Evolutionary conservation across 2,329 filamentous ascomycete species (phyloP), one percentile per base, ranked within the genome.

Genomic region (Trichophyton schoenleinii): DNA sequence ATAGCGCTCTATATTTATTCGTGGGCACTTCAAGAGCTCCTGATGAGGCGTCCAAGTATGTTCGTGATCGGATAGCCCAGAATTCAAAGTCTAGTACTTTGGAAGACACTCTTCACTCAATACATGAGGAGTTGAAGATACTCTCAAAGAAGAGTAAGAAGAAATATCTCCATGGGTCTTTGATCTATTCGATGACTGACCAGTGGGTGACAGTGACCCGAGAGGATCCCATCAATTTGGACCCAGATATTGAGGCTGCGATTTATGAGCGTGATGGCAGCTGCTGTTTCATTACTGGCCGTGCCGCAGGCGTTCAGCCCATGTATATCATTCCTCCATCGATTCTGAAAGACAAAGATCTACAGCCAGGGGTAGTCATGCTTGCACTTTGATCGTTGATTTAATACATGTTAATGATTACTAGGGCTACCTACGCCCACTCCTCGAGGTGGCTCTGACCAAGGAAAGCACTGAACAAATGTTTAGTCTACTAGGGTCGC

Each of bases 241-340:
- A 57, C 15, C 52, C 60, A 22, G 55, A 62, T 3, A 57, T 58
- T 25, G 63, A 62, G 31, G 58, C 63, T 58, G 62, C 58, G 48
- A 20, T 65, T 25, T 41, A 53, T 18, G 52, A 62, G 34, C 60
- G 63, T 7, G 63, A 65, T 25, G 25, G 36, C 15, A 3, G 59
- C 42, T 41, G 60, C 22, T 65, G 63, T 57, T 62, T 58, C 31
- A 53, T 63, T 28, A 65, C 60, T 1, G 62, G 63, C 4, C 18
- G 44, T 13, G n/a, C 25, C 0, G 18, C 20, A n/a, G 53, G 60
- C 20, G 31, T 46, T 3, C 58, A 61, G 28, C 46, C 60, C 25
- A 63, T 58, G 18, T 61, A 63, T 20, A 63, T 65, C 22, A 48
- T 63, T 31, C 4, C 62, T 46, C 60, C 62, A 20, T 63, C 63